phyloP scores from a whole-genome alignment of 176 grass and related monocot genomes.

The Phragmites australis region DNA sequence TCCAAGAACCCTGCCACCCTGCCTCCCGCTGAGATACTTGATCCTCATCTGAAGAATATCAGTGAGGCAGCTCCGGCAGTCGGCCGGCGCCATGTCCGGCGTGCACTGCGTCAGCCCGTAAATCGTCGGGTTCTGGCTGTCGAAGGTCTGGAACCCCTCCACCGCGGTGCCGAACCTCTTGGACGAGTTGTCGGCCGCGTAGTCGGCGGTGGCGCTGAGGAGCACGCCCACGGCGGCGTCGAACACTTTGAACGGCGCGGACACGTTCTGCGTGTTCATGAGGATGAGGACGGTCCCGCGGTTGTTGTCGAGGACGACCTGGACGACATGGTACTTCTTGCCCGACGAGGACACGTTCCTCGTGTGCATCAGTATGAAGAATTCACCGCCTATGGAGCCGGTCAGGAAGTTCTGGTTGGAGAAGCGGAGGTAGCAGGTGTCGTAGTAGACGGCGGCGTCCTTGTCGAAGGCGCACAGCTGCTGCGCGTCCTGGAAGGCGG shows the following conservation, averaged over 20 bases:
- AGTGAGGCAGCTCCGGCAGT: slow-evolving; percentile 33
- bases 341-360: neutral
- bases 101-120: slow-evolving; percentile 66
- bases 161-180: slow-evolving; percentile 41
- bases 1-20: neutral
- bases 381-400: neutral
- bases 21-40: neutral
- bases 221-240: slow-evolving; percentile 12
- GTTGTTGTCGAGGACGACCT: neutral
- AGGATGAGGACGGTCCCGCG: accelerated
- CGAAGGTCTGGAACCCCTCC: neutral
- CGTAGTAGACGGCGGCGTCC: slow-evolving; percentile 41
- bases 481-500: slow-evolving; percentile 25
- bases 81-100: slow-evolving; percentile 33
- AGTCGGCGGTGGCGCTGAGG: slow-evolving; percentile 37
- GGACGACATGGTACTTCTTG: neutral
- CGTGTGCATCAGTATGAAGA: neutral
- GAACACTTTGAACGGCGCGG: neutral
- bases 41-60: neutral
- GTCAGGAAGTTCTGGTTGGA: slow-evolving; percentile 51
- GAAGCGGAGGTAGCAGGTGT: slow-evolving; percentile 57
- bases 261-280: slow-evolving; percentile 13
- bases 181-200: slow-evolving; percentile 43
- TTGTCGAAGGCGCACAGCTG: slow-evolving; percentile 25
- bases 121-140: neutral